Evolutionary conservation across 345 rosid species (phyloP), one percentile per base, ranked within the genome.

Genomic region (Lumnitzera racemosa): DNA sequence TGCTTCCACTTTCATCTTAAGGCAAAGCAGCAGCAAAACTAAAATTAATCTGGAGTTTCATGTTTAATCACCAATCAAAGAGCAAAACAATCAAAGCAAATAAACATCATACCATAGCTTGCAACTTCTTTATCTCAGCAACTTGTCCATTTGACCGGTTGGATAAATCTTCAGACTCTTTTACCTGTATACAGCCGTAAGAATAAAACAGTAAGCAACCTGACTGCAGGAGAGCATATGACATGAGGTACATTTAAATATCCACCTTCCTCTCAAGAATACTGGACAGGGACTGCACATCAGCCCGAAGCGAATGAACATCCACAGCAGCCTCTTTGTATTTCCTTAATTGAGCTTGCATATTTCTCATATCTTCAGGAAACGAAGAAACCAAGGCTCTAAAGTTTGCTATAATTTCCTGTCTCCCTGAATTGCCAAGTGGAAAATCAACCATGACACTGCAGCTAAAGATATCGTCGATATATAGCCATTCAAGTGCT

Each of bases 351-450:
- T 86, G 92, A 68, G 80, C 77, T 76, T 86, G 91, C 99, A 88
- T 86, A 29, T 73, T 57, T 72, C 76, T 73, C 99, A 90, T 86
- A 65, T 95, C 91, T 74, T 83, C 89, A 1, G 99, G 97, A 79
- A 88, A 95, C 24, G 95, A 83, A 16, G 96, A 81, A 67, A 86
- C 78, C 79, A 90, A 72, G 27, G 82, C 87, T 75, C 85, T 95
- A 74, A 95, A 90, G 62, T 90, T 96, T 63, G 86, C 78, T 66
- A 88, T 75, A 50, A 90, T 73, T 62, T 84, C 92, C 74, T 86
- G 86, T 74, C 99, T 88, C 77, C 99, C 99, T 95, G 73, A 67
- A 69, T 55, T 53, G 55, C 31, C 59, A 56, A 46, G 31, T 47
- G 43, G 9, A 13, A 46, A 58, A 53, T 43, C 12, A 66, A 27